phyloP scores from a whole-genome alignment of 1,284 basidiomycete genomes.

The Puccinia coronata region DNA sequence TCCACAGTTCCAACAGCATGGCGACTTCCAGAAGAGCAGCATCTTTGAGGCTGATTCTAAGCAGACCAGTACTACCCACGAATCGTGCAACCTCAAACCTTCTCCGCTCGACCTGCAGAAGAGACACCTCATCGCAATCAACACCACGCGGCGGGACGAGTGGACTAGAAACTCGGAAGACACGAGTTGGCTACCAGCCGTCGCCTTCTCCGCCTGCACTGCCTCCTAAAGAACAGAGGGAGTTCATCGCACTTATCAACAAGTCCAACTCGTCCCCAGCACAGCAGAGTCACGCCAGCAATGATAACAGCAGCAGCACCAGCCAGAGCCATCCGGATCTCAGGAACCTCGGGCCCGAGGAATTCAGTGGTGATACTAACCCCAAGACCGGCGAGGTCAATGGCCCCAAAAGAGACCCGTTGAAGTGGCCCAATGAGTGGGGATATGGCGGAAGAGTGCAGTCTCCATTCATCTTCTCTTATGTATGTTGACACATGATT shows the following conservation, averaged over 20 bases:
- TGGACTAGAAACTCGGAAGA: too few relatives aligned
- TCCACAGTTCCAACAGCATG: too few relatives aligned
- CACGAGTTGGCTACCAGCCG: too few relatives aligned
- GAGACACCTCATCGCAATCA: background rate
- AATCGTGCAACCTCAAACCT: too few relatives aligned
- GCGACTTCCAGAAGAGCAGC: too few relatives aligned
- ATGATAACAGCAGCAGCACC: too few relatives aligned
- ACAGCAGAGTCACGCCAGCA: too few relatives aligned
- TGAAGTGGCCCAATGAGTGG: conserved; percentile 59
- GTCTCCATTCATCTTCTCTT: background rate
- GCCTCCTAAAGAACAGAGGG: conserved; percentile 59
- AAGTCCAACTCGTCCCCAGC: conserved; percentile 52
- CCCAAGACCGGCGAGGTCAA: conserved; percentile 65
- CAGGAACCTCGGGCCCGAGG: conserved; percentile 57
- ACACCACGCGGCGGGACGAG: too few relatives aligned
- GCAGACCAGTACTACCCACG: too few relatives aligned
- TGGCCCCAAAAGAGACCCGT: conserved; percentile 65
- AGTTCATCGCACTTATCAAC: conserved; percentile 59
- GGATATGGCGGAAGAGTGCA: conserved; percentile 56
- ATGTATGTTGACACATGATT: background rate
- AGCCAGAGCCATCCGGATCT: conserved; percentile 59
- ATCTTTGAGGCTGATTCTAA: too few relatives aligned
- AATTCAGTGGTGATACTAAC: conserved; percentile 65
- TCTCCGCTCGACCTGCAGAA: background rate
- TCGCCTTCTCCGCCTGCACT: conserved; percentile 60